Conservation (phyloP, 1,284 basidiomycete species). For the Singerocomus inundabilis region DNA sequence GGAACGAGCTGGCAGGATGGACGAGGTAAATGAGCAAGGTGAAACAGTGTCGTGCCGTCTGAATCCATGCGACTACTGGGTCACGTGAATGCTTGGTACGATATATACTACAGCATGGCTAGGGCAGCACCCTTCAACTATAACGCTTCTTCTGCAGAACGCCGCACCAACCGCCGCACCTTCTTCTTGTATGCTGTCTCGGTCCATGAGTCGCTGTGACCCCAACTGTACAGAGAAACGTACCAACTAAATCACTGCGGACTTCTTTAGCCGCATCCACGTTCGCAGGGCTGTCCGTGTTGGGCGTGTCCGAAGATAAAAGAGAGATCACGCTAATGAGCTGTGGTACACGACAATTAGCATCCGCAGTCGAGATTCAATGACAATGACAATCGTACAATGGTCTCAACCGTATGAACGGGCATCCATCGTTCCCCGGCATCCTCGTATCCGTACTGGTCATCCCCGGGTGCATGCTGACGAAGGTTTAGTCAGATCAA, state of each 20-base stretch:
- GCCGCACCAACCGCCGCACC: slow-evolving; percentile 81
- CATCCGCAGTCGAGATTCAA: background rate
- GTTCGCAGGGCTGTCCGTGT: slow-evolving; percentile 95
- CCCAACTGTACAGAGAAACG: slow-evolving; percentile 18
- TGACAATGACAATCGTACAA: slow-evolving; percentile 62
- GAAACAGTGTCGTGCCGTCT: background rate
- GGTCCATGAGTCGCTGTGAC: slow-evolving; percentile 3
- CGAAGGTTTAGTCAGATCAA: slow-evolving; percentile 6
- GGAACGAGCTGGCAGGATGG: slow-evolving; percentile 17
- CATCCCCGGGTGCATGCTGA: slow-evolving; percentile 93
- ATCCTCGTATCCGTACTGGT: slow-evolving; percentile 98
- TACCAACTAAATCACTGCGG: slow-evolving; percentile 69
- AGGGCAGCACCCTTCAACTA: slow-evolving; percentile 4
- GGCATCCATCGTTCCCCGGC: slow-evolving; percentile 98
- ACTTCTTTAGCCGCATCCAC: slow-evolving; percentile 95
- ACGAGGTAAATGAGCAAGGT: slow-evolving; percentile 5
- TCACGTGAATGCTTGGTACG: slow-evolving; percentile 26
- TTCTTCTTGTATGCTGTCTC: slow-evolving; percentile 83
- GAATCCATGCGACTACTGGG: background rate
- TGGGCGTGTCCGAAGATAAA: slow-evolving; percentile 89
- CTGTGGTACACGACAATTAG: slow-evolving; percentile 43
- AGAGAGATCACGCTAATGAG: slow-evolving; percentile 96
- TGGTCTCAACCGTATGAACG: slow-evolving; percentile 95
- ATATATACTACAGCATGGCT: slow-evolving; percentile 23
- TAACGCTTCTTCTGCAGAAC: slow-evolving; percentile 83